Base-by-base conservation (phyloP, 371 early-diverging fungal species). In the Mortierella sp. region DNA sequence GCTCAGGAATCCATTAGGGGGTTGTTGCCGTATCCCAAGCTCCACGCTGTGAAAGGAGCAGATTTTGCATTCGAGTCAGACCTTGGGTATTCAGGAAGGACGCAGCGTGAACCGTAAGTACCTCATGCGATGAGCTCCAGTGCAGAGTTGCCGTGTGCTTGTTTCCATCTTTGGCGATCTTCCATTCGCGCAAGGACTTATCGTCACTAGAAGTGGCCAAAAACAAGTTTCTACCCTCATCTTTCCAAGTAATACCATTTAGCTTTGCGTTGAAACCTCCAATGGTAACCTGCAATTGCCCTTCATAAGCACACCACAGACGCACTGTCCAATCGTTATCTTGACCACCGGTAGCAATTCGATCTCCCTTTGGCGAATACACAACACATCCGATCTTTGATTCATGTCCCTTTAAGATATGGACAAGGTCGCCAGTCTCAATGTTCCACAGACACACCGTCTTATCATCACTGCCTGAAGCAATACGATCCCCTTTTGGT, bases 101-200 rank as follows among this genome's bases (percentile, higher is more conserved):
- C 16, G 47, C 19, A 47, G 2, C 47, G 19, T 4, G 11, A 9
- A 52, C 52, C 0, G 52, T 52, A 52, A 52, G 52, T 16, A 52
- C 52, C 22, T 52, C 52, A 52, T 52, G 52, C 9, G 52, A 52
- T 52, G 52, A 52, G 22, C 52, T 52, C 52, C 52, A 52, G 21
- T 24, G 9, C 52, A 52, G 19, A 21, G 19, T 52, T n/a, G 52
- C 52, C 0, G 21, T 45, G 15, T 45, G 45, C 0, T 45, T 16
- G 45, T 4, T 13, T 45, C 45, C 52, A 9, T 52, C 52, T 52
- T 52, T 52, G 19, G 19, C n/a, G 21, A 52, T 52, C 22, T 52
- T 52, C 52, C 52, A 52, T 8, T n/a, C 24, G 10, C 52, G 52
- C 21, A 52, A 19, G 6, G 52, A 52, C 19, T 52, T 52, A 21